These are phyloP conservation scores for Atalantia buxifolia DNA, from an alignment of 345 rosid species.

Conservation along the genomic window DNA sequence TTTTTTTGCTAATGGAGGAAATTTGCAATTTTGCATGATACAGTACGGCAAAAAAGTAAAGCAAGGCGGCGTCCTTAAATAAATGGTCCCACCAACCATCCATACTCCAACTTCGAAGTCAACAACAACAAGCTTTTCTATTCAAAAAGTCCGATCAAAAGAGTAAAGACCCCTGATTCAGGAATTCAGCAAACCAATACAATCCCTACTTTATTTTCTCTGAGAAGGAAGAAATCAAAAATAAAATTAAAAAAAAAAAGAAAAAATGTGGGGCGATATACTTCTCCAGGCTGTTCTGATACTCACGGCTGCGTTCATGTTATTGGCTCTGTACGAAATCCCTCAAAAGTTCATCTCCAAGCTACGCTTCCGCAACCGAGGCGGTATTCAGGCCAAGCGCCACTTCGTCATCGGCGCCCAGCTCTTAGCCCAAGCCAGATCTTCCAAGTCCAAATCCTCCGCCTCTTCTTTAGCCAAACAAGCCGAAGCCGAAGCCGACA, in stretches of 20 bases:
- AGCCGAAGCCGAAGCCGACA: constrained; percentile 52
- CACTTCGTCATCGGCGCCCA: constrained; percentile 72
- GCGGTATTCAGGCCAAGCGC: constrained; percentile 48
- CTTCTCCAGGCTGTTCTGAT: constrained; percentile 51
- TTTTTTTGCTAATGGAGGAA: too few species aligned
- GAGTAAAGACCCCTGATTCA: not conserved
- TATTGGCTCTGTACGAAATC: constrained; percentile 53
- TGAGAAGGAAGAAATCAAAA: not conserved
- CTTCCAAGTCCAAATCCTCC: constrained; percentile 42
- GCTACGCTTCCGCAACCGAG: constrained; percentile 43
- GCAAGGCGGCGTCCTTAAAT: too few species aligned
- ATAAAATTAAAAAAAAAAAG: too few species aligned
- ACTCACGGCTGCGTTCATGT: constrained; percentile 36
- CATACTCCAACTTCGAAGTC: too few species aligned
- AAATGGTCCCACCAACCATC: not conserved
- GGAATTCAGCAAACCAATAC: not conserved
- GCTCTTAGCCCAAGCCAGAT: constrained; percentile 51
- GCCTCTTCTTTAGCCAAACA: constrained; percentile 46
- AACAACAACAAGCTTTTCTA: too few species aligned
- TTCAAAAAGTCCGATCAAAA: not conserved
- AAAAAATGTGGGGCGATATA: constrained; percentile 44
- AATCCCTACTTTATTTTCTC: not conserved
- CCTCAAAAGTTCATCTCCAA: constrained; percentile 49
- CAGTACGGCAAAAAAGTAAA: too few species aligned
- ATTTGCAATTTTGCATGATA: too few species aligned